phyloP scores from a whole-genome alignment of 306 rosid genomes.

The Ormosia semicastrata region DNA sequence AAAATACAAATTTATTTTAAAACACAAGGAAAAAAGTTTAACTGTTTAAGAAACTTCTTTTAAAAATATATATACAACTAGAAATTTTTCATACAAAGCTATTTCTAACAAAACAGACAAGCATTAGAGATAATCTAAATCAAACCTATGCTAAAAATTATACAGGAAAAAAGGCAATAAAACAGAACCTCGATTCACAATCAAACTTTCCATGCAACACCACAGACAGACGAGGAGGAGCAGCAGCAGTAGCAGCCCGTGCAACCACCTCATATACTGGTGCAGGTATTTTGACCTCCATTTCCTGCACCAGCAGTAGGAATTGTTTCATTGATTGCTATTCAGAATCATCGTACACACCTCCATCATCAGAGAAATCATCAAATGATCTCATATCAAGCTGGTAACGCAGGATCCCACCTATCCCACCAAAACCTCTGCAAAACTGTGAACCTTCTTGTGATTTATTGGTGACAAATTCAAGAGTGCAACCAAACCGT shows the following conservation, averaged over 20 bases:
- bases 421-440: conserved; percentile 93
- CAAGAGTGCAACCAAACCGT: conserved; percentile 80
- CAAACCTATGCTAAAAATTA: neutral
- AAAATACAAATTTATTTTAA: neutral
- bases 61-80: neutral
- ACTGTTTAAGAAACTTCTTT: neutral
- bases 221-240: neutral
- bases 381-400: conserved; percentile 86
- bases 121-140: neutral
- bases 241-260: conserved; percentile 27
- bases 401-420: conserved; percentile 93
- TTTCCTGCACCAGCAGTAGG: conserved; percentile 53
- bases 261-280: conserved; percentile 42
- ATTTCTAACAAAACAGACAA: neutral
- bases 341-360: conserved; percentile 44
- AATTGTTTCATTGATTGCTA: conserved; percentile 52
- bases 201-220: conserved; percentile 20
- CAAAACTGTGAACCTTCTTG: conserved; percentile 96
- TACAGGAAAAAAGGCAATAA: neutral
- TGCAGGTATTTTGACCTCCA: conserved; percentile 39
- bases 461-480: conserved; percentile 87
- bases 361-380: conserved; percentile 73
- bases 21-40: neutral
- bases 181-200: conserved; percentile 29
- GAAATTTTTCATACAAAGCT: neutral